Base-by-base conservation (phyloP, 2,329 filamentous ascomycete species). In the Mycosphaerelloides madeirae region DNA sequence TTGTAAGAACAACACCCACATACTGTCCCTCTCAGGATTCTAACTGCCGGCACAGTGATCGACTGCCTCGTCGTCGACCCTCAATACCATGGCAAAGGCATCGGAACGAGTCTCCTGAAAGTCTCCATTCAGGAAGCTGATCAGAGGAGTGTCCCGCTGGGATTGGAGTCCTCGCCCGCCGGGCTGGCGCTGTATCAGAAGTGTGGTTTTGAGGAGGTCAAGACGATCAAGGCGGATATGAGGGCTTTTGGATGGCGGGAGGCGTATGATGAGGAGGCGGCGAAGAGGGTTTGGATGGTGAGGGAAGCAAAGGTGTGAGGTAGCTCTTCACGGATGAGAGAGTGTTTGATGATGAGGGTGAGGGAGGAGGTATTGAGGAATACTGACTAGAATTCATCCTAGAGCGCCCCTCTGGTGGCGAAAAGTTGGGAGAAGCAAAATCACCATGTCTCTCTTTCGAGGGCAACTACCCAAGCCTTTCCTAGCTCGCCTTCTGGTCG, bases 241-340 rank as follows among this genome's bases (percentile, higher is more conserved):
- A 44, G 43, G 20, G 28, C 41, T 3, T 57, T 59, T 35, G 55
- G 56, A 7, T 52, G 46, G 44, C 38, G 25, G 11, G 16, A 50
- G 41, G 41, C 48, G 19, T 59, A 59, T 38, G 56, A 57, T 38
- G 52, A 49, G 32, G 51, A 54, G 6, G 44, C 50, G 9, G 55
- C 52, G 8, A 55, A 53, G 52, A 39, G 56, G 9, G 48, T 57
- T 9, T 59, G 51, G 44, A 60, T 60, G 58, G 22, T 56, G 13
- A 41, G 56, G 15, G 32, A 54, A 22, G 20, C 3, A 22, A 38
- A 25, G 36, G 22, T 6, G 22, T 25, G 9, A 9, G 6, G 6
- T 25, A 25, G 22, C 9, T 9, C n/a, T n/a, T n/a, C n/a, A n/a
- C n/a, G n/a, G n/a, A n/a, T n/a, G n/a, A n/a, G n/a, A n/a, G n/a